A percentile compares a stretch with the other conserved stretches of the same genome.
These are phyloP conservation scores for Gracilaria gracilis DNA, from an alignment of 23 red algal genomes.

Conservation along the genomic window DNA sequence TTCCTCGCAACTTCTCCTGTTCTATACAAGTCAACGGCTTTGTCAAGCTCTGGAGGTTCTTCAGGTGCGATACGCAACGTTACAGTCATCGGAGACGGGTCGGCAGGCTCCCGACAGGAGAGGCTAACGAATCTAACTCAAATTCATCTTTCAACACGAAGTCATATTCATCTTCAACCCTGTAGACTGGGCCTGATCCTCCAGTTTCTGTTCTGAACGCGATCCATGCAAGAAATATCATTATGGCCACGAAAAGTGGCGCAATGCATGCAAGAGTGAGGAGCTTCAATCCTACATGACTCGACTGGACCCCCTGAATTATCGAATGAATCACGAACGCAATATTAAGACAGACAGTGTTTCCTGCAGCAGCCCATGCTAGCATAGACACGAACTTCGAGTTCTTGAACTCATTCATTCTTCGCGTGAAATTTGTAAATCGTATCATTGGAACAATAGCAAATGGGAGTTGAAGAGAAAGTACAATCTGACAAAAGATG, in stretches of 20 bases:
- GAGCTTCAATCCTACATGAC: slow-evolving; percentile 20
- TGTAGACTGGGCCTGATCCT: slow-evolving; percentile 43
- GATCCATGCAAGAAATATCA: slow-evolving; percentile 76
- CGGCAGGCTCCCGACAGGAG: slow-evolving; percentile 57
- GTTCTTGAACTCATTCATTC: slow-evolving; percentile 89
- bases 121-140: slow-evolving; percentile 62
- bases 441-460: slow-evolving; percentile 93
- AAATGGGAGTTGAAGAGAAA: slow-evolving; percentile 96
- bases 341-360: slow-evolving; percentile 82
- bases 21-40: slow-evolving; percentile 42
- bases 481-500: slow-evolving; percentile 86
- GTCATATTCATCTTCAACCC: slow-evolving; percentile 60
- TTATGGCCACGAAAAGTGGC: slow-evolving; percentile 44
- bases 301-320: slow-evolving; percentile 35
- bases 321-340: slow-evolving; percentile 63
- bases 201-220: slow-evolving; percentile 70
- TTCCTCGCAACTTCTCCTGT: slow-evolving; percentile 1
- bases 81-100: slow-evolving; percentile 20
- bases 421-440: slow-evolving; percentile 62
- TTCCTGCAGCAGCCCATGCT: slow-evolving; percentile 80
- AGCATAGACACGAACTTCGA: slow-evolving; percentile 13
- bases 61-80: not conserved
- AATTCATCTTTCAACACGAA: slow-evolving; percentile 38
- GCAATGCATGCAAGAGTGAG: slow-evolving; percentile 1
- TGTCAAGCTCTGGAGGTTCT: slow-evolving; percentile 36